Base-by-base conservation (phyloP, 129 eudicot genomes). In the Centaurea solstitialis region DNA sequence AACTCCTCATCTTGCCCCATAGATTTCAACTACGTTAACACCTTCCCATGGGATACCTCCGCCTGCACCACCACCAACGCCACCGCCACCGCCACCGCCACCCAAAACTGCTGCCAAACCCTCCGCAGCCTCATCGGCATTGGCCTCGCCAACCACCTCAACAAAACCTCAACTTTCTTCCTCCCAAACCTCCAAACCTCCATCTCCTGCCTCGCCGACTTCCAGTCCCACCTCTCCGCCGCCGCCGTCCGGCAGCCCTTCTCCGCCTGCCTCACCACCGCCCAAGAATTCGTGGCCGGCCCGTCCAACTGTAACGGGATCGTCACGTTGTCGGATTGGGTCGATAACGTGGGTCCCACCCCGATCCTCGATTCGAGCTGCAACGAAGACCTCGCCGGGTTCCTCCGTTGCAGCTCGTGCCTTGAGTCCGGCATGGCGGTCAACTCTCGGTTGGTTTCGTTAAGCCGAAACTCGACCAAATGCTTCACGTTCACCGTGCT, bases 1-100 rank as follows among this genome's bases (percentile, higher is more conserved):
- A 47, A 57, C 22, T 85, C 87, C 9, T 88, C 96, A 15, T 80
- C 61, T 33, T 91, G 98, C 68, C 92, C 96, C 53, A 91, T 91
- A 33, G 89, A 89, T 84, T 89, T 86, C 41, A 53, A 53, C 59
- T 93, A 93, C 28, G 90, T 93, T 2, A 30, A 61, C 57, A 87
- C 96, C 53, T 82, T 87, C 79, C 91, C 90, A 74, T 93, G 96
- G 98, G 86, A 89, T 70, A 68, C 85, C 3, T 86, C 93, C 9
- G 75, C 61, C 4, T 93, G 98, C 83, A 86, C 82, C 23, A 73
- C 76, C 70, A 68, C 21, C n/a, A 82, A 85, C 20, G 23, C 81
- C 15, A 37, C 85, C 57, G 39, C 61, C 21, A 5, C 62, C 65
- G 18, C 59, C 72, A 6, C 62, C 62, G 78, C 79, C 12, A 45